Conservation (phyloP, 495 filamentous ascomycete species). For the Acidiella bohemica region DNA sequence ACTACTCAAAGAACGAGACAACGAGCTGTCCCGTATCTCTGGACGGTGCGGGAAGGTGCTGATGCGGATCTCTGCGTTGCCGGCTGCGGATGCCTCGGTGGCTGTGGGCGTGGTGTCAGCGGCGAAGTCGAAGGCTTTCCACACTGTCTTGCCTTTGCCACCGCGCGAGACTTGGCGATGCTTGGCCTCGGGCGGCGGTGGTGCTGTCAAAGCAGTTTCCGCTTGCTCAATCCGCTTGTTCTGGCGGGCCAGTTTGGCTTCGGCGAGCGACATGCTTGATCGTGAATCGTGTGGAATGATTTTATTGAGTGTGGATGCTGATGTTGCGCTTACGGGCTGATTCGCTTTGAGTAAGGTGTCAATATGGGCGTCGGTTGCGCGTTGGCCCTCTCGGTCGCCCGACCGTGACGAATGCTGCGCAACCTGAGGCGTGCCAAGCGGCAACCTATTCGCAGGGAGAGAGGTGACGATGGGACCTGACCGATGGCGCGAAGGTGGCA, state of each 20-base stretch:
- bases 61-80: conserved; percentile 10
- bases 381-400: too few relatives aligned
- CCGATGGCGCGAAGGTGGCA: too few relatives aligned
- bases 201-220: conserved; percentile 13
- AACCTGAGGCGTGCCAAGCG: too few relatives aligned
- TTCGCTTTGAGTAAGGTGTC: too few relatives aligned
- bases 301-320: too few relatives aligned
- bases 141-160: conserved; percentile 10
- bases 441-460: too few relatives aligned
- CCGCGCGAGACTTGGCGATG: conserved; percentile 5
- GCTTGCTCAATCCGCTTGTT: conserved; percentile 14
- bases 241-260: conserved; percentile 17
- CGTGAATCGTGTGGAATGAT: too few relatives aligned
- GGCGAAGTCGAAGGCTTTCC: conserved; percentile 10
- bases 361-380: too few relatives aligned
- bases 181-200: too few relatives aligned
- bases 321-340: too few relatives aligned
- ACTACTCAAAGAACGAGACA: conserved; percentile 12
- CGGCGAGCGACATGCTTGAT: conserved; percentile 11
- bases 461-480: too few relatives aligned
- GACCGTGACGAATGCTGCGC: too few relatives aligned
- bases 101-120: background rate
- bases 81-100: background rate
- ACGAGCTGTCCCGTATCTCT: conserved; percentile 5
- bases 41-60: conserved; percentile 16